phyloP scores from a whole-genome alignment of 2,329 filamentous ascomycete species.

The Helminthosporium solani region DNA sequence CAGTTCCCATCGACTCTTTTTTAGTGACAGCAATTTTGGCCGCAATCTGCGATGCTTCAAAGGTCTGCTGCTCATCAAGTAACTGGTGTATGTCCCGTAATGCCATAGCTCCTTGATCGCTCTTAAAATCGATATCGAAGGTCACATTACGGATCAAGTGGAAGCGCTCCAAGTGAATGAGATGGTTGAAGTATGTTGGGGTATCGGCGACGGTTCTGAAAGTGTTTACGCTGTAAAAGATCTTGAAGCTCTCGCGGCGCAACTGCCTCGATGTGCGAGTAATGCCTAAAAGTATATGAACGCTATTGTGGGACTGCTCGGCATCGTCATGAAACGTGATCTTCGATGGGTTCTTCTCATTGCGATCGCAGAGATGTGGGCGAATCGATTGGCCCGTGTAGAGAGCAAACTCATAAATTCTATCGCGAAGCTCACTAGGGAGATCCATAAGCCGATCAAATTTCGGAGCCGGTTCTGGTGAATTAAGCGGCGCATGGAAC shows the following conservation, averaged over 20 bases:
- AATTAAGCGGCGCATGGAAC: too few species aligned
- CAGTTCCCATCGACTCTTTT: too few species aligned
- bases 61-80: slow-evolving; percentile 12
- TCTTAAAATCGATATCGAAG: slow-evolving; percentile 9
- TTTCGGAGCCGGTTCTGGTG: background rate
- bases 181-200: slow-evolving; percentile 18
- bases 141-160: slow-evolving; percentile 20
- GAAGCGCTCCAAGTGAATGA: slow-evolving; percentile 20
- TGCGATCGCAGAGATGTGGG: slow-evolving; percentile 17
- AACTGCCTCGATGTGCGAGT: slow-evolving; percentile 17
- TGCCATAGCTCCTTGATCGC: slow-evolving; percentile 2
- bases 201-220: slow-evolving; percentile 18
- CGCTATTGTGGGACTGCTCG: slow-evolving; percentile 9
- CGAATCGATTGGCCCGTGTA: slow-evolving; percentile 10
- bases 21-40: background rate
- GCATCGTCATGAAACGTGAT: slow-evolving; percentile 22
- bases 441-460: slow-evolving; percentile 17
- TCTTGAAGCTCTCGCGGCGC: slow-evolving; percentile 15
- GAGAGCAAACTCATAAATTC: slow-evolving; percentile 16
- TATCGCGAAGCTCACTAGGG: slow-evolving; percentile 18
- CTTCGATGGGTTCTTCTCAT: background rate
- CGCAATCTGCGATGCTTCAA: slow-evolving; percentile 2
- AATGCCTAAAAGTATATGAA: slow-evolving; percentile 8
- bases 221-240: slow-evolving; percentile 25
- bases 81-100: slow-evolving; percentile 13